Evolutionary conservation across 2,329 filamentous ascomycete species (phyloP), one percentile per base, ranked within the genome.

Genomic region (Penicillium sp.): DNA sequence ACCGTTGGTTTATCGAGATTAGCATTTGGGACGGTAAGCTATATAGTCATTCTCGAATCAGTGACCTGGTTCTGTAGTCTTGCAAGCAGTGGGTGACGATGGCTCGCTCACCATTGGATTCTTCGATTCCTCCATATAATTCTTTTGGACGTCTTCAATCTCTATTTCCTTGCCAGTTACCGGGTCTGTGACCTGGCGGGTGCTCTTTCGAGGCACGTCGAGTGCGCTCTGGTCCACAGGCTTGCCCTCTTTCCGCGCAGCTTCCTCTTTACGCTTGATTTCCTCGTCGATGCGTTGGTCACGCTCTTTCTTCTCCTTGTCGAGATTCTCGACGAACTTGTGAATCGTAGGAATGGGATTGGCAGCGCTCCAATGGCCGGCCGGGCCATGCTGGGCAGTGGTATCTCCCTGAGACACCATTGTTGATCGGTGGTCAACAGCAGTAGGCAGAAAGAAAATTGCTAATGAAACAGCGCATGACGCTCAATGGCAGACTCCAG

Each of bases 271-370:
- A 12, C 66, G 55, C 60, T 76, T 76, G 5, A 74, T 66, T 18
- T 82, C 73, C 48, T 83, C 76, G 47, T 95, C 88, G 59, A 96
- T 85, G 61, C 82, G 76, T 56, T 81, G 80, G 72, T 96, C 90
- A 63, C 91, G 83, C 8, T 87, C 77, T 64, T 82, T 85, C 77
- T 96, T 96, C 63, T 95, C 86, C 53, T 75, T 78, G 71, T 96
- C 92, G 35, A 97, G 80, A 61, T 83, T 83, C 53, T 89, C 82
- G 63, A 96, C 81, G 63, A 96, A 95, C 71, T 93, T 83, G 68
- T 88, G 86, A 63, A 97, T 88, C 56, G 91, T 96, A 6, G 93
- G 93, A 53, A 97, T 85, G 23, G 89, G 89, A 71, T 96, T 96
- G 58, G 74, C 74, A 52, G 87, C 91, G 28, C 89, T 93, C 78